Percentiles rank a stretch among this genome's conserved stretches.
phyloP scores from a whole-genome alignment of 495 filamentous ascomycete genomes.

The Penicillium nucicola region DNA sequence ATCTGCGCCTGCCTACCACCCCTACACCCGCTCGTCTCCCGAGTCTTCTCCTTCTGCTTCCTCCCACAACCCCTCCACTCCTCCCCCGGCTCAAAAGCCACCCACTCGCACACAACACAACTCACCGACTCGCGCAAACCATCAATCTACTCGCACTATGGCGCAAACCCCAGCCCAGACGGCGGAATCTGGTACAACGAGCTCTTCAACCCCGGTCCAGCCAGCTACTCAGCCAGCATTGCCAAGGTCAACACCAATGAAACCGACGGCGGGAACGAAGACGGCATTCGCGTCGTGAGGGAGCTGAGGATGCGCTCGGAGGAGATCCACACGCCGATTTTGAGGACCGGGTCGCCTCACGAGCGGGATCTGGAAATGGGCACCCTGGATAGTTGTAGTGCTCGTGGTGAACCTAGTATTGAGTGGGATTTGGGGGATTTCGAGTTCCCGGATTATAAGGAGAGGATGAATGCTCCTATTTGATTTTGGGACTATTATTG shows the following conservation, averaged over 20 bases:
- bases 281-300: conserved; percentile 31
- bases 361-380: conserved; percentile 13
- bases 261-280: conserved; percentile 1
- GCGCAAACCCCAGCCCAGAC: conserved; percentile 5
- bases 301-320: conserved; percentile 30
- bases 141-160: conserved; percentile 12
- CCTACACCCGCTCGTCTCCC: conserved; percentile 72
- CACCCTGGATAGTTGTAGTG: not conserved
- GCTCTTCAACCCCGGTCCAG: conserved; percentile 14
- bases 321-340: not conserved
- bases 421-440: conserved; percentile 29
- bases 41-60: conserved; percentile 57
- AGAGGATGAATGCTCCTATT: conserved; percentile 25
- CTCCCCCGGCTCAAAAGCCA: conserved; percentile 12
- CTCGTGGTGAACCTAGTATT: conserved; percentile 1
- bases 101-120: conserved; percentile 1
- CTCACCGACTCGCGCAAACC: conserved; percentile 12
- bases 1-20: conserved; percentile 81
- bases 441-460: conserved; percentile 29
- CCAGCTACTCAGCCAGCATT: conserved; percentile 27
- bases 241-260: conserved; percentile 8
- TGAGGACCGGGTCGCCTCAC: not conserved
- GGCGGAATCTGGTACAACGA: conserved; percentile 22
- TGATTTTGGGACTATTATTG: not conserved
- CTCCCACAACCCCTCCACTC: conserved; percentile 16